Conservation (phyloP, 1,284 basidiomycete genomes). For the Cryptococcus sp. region DNA sequence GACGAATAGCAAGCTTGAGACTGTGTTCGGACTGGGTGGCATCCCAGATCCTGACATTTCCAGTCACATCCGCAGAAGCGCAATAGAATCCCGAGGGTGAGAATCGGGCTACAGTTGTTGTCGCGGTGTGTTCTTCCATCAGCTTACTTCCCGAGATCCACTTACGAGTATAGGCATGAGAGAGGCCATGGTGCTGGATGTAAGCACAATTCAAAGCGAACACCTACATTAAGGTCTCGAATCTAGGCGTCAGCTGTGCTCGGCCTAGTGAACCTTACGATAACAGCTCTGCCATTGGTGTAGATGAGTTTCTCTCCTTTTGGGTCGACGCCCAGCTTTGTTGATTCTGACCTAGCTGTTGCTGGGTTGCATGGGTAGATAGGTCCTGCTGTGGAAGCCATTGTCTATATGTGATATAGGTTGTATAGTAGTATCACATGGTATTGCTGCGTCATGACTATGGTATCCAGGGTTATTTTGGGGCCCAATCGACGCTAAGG, state of each 20-base stretch:
- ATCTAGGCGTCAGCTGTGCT: conserved; percentile 49
- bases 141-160: not conserved
- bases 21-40: conserved; percentile 79
- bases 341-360: conserved; percentile 57
- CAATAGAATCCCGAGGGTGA: conserved; percentile 94
- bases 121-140: conserved; percentile 68
- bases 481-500: no score
- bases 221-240: conserved; percentile 57
- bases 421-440: no score
- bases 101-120: conserved; percentile 82
- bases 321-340: conserved; percentile 68
- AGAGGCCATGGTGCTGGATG: conserved; percentile 28
- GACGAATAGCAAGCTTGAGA: conserved; percentile 79
- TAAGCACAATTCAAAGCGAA: not conserved
- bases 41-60: conserved; percentile 91
- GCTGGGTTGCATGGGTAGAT: conserved; percentile 71
- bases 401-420: conserved; percentile 4
- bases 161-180: conserved; percentile 45
- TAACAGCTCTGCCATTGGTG: conserved; percentile 75
- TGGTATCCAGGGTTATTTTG: no score
- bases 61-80: conserved; percentile 77
- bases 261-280: conserved; percentile 56
- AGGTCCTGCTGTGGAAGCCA: conserved; percentile 38
- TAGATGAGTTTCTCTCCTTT: conserved; percentile 82
- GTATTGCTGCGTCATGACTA: no score